These are phyloP conservation scores for Alternaria panax DNA, from an alignment of 2,329 filamentous ascomycete species.

Conservation along the genomic window DNA sequence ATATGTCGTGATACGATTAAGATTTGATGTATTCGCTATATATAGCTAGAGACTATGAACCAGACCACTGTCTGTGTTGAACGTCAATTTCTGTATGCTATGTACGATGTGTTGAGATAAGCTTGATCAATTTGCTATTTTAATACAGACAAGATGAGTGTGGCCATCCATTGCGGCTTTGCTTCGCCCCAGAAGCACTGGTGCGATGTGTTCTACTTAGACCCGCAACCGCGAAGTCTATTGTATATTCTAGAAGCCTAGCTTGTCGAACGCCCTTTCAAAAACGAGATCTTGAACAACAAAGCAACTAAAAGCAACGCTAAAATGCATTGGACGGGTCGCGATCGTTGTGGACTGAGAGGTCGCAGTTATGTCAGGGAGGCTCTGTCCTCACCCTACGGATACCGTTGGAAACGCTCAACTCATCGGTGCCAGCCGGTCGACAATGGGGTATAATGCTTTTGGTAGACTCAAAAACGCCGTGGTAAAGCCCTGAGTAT, in stretches of 20 bases:
- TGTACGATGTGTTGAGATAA: not conserved
- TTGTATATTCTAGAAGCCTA: not conserved
- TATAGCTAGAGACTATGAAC: not conserved
- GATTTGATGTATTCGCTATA: not conserved
- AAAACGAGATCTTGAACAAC: not conserved
- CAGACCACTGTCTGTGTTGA: not conserved
- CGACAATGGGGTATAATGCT: slow-evolving; percentile 27
- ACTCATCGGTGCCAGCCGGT: slow-evolving; percentile 26
- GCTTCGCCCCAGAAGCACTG: not conserved
- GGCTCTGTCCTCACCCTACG: slow-evolving; percentile 13
- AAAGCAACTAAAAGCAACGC: slow-evolving; percentile 5
- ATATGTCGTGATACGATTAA: not conserved
- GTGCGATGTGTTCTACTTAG: not conserved
- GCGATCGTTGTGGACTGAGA: slow-evolving; percentile 2
- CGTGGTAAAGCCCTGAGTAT: slow-evolving; percentile 10
- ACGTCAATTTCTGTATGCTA: not conserved
- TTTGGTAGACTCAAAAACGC: slow-evolving; percentile 14
- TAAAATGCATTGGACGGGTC: slow-evolving; percentile 12
- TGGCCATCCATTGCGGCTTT: not conserved
- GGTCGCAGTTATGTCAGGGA: slow-evolving; percentile 11
- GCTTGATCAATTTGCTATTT: slow-evolving; percentile 12
- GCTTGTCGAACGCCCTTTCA: slow-evolving; percentile 5
- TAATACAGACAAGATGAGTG: not conserved
- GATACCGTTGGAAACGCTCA: slow-evolving; percentile 17
- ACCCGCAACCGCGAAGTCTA: slow-evolving; percentile 9